Evolutionary conservation across 768 basidiomycete genomes (phyloP), one percentile per base, ranked within the genome.

Genomic region (Cyathus striatus): DNA sequence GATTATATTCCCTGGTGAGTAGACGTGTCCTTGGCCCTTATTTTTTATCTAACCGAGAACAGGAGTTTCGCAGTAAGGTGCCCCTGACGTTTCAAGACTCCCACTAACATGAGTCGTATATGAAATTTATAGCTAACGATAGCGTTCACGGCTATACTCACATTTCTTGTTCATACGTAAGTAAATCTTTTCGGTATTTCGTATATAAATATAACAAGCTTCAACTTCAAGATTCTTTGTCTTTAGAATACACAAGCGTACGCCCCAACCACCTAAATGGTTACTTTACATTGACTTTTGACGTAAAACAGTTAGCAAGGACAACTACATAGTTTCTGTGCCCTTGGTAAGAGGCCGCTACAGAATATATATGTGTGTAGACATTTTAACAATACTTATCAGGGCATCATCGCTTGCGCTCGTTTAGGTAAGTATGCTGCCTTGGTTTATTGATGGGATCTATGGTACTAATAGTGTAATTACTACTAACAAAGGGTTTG

Each of bases 181-280:
- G 52, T 48, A 41, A 34, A 13, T 10, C 41, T 40, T 20, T n/a
- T n/a, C n/a, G n/a, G n/a, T n/a, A n/a, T n/a, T n/a, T n/a, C n/a
- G n/a, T n/a, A n/a, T n/a, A n/a, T 44, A 14, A 13, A 32, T 13
- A 27, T 30, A 36, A 9, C 12, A 2, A 23, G 18, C 36, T 47
- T 38, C 23, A 41, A 5, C 20, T 14, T 12, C 1, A 43, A 69
- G 63, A 23, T 67, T 67, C 57, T 65, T 68, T 34, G 63, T 65
- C 13, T 60, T 63, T 33, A 52, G 71, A 6, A 67, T 73, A 20
- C 66, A 61, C 44, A 57, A 56, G 51, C 49, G 70, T 71, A 46
- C 40, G 69, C 56, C 32, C 12, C 23, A 12, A 24, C 21, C 25
- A 23, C 21, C 35, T 37, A 2, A 10, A 37, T 37, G 13, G 10